Base-by-base conservation (phyloP, 768 basidiomycete species). In the Roridomyces roridus region DNA sequence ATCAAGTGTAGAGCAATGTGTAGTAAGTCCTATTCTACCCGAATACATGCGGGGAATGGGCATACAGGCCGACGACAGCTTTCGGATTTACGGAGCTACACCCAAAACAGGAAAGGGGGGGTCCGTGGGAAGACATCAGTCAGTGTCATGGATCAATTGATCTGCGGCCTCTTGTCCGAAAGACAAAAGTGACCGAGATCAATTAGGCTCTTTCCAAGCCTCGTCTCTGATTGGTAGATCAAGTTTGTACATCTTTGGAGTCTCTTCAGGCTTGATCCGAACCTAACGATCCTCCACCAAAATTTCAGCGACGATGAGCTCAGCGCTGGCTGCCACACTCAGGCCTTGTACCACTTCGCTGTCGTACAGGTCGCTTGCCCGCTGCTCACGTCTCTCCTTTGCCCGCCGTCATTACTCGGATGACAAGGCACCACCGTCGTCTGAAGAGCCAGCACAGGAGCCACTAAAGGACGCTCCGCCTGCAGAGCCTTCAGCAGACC, bases 321-420 rank as follows among this genome's bases (percentile, higher is more conserved):
- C 83, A 65, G 72, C 76, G 54, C 75, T 78, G 62, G 80, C 84
- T 60, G 72, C 80, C 68, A 55, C 79, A 53, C 74, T 90, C 71
- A 82, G 85, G 66, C 77, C 84, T n/a, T 85, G 82, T 70, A 80
- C 85, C 59, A 75, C 80, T 66, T 78, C 80, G n/a, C 59, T 85
- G 62, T 82, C 88, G 41, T 75, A 80, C 63, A 77, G 80, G 59
- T 66, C 77, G 26, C 62, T 82, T 49, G 72, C 75, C 51, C 80
- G 80, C 42, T 67, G 57, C 67, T 46, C 72, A 68, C 46, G 51
- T 65, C 37, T 69, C 73, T 21, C 71, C 17, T 55, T 67, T 37
- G 66, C 69, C 47, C 86, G 90, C 45, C 72, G 31, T 8, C 31
- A 73, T 59, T 91, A 87, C 69, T 89, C 89, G 37, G 85, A 84